Conservation (phyloP, 495 filamentous ascomycete species). For the Xylona heveae region DNA sequence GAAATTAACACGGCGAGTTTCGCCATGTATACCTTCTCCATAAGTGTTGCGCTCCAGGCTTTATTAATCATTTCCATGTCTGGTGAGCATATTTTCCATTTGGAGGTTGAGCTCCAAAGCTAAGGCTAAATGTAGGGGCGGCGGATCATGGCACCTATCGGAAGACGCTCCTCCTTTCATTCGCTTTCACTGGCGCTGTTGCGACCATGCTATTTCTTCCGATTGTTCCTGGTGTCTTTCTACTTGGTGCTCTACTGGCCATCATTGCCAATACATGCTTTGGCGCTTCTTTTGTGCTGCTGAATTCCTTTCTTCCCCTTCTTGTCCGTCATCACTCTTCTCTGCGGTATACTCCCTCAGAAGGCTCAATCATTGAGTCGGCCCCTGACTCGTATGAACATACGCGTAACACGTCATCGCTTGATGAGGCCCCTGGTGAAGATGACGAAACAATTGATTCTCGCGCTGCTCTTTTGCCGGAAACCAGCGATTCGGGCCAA, state of each 20-base stretch:
- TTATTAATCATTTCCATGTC: constrained; percentile 87
- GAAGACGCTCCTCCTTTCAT: constrained; percentile 64
- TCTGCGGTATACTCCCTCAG: constrained; percentile 8
- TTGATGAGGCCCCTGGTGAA: too few relatives aligned
- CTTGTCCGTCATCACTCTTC: constrained; percentile 21
- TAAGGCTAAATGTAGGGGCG: too few relatives aligned
- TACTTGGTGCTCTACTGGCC: constrained; percentile 63
- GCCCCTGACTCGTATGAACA: neutral
- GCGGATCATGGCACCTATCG: constrained; percentile 86
- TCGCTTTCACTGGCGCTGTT: constrained; percentile 61
- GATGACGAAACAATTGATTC: too few relatives aligned
- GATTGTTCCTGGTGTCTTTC: constrained; percentile 47
- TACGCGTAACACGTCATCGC: too few relatives aligned
- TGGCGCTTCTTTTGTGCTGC: constrained; percentile 20
- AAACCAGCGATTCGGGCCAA: too few relatives aligned
- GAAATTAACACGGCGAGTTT: constrained; percentile 94
- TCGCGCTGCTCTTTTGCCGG: too few relatives aligned
- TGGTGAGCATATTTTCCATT: too few relatives aligned
- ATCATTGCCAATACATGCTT: constrained; percentile 73
- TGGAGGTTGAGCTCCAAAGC: too few relatives aligned
- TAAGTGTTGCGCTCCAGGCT: constrained; percentile 76
- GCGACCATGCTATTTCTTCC: constrained; percentile 80
- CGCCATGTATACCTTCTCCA: constrained; percentile 93
- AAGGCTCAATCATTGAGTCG: neutral
- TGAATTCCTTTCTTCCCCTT: constrained; percentile 24